Conservation (phyloP, 106 monocot species). For the Triglochin maritima region DNA sequence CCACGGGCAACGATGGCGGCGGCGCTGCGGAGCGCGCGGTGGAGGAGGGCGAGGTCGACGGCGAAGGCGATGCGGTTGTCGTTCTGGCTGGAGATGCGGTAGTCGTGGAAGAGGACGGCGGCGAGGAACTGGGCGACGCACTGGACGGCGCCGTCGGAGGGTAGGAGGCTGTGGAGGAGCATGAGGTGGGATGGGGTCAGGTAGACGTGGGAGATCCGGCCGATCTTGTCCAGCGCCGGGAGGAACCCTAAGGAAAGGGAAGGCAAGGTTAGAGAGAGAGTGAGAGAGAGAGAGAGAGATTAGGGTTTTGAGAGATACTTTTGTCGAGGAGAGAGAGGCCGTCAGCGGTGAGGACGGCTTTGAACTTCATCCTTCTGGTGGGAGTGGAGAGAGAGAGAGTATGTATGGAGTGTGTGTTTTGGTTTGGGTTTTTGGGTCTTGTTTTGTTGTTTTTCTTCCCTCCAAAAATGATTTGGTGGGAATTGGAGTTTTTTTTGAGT, state of each 20-base stretch:
- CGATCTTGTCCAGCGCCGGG: constrained; percentile 85
- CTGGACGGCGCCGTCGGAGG: constrained; percentile 42
- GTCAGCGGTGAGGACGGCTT: constrained; percentile 75
- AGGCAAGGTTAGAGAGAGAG: neutral
- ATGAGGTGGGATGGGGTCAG: constrained; percentile 66
- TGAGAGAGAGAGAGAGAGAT: neutral
- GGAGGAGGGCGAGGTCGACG: constrained; percentile 67
- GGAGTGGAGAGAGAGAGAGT: neutral
- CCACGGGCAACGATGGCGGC: constrained; percentile 44
- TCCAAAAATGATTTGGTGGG: too few relatives aligned
- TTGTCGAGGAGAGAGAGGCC: constrained; percentile 90
- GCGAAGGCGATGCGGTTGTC: constrained; percentile 72
- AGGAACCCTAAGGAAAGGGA: constrained; percentile 43
- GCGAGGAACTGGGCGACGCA: constrained; percentile 76
- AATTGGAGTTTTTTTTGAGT: too few relatives aligned
- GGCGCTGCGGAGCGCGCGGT: constrained; percentile 94
- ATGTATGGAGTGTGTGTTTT: neutral
- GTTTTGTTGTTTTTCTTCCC: too few relatives aligned
- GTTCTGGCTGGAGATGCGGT: constrained; percentile 82
- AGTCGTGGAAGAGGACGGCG: constrained; percentile 72
- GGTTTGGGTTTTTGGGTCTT: too few relatives aligned
- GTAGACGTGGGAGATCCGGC: constrained; percentile 66
- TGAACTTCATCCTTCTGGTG: constrained; percentile 68
- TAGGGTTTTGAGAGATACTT: constrained; percentile 25
- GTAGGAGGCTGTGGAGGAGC: constrained; percentile 82